Conservation (phyloP, 2,329 filamentous ascomycete genomes). For the Fusarium nurragi region DNA sequence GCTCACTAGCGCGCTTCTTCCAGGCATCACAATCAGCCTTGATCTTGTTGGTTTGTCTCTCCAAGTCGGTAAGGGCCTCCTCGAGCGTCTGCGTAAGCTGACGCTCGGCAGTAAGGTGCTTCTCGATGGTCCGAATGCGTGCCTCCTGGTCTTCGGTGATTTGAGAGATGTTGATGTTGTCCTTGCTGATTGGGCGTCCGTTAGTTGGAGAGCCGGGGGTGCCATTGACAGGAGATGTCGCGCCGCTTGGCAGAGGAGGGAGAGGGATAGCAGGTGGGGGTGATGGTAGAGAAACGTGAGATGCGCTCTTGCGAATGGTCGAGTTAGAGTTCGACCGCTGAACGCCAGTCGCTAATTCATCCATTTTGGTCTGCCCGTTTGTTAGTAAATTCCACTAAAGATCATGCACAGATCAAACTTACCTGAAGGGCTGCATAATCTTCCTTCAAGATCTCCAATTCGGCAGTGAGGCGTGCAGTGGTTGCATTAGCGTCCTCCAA, state of each 20-base stretch:
- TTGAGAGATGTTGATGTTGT: conserved; percentile 73
- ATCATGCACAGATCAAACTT: conserved; percentile 47
- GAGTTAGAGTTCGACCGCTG: conserved; percentile 72
- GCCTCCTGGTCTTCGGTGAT: conserved; percentile 94
- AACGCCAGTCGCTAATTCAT: conserved; percentile 58
- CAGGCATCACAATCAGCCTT: conserved; percentile 90
- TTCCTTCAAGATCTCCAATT: conserved; percentile 73
- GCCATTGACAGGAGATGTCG: conserved; percentile 58
- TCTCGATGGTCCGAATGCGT: conserved; percentile 94
- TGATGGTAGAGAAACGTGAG: conserved; percentile 85
- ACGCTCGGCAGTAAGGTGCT: conserved; percentile 94
- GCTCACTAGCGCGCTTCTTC: conserved; percentile 82
- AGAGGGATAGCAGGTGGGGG: conserved; percentile 96
- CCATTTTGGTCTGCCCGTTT: conserved; percentile 65
- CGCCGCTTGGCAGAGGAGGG: conserved; percentile 80
- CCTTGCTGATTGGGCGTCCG: conserved; percentile 82
- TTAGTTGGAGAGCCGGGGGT: conserved; percentile 61
- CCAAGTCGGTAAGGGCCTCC: conserved; percentile 93
- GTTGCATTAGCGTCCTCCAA: conserved; percentile 80
- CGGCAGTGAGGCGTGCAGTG: conserved; percentile 69
- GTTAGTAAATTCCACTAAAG: conserved; percentile 40
- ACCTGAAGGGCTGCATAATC: conserved; percentile 84
- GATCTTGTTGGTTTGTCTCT: conserved; percentile 89
- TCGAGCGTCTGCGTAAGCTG: conserved; percentile 95
- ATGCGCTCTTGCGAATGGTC: conserved; percentile 84